Evolutionary conservation across 1,284 basidiomycete species (phyloP).

Genomic region (Amylostereum areolatum): DNA sequence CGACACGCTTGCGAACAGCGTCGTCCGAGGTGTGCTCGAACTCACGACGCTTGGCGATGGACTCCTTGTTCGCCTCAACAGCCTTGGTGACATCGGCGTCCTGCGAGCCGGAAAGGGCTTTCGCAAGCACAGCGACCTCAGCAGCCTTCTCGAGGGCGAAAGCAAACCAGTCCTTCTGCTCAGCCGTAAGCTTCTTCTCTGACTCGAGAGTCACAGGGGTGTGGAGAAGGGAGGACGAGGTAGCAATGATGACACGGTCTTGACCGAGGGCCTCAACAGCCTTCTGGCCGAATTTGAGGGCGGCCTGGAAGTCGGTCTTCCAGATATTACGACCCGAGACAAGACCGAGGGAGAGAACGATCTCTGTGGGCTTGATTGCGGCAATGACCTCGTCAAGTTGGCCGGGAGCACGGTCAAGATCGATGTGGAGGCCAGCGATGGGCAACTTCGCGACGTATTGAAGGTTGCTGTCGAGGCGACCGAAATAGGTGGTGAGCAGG

Average conservation of each 20-base stretch:
- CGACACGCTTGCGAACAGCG: slow-evolving; percentile 92
- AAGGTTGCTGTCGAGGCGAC: slow-evolving; percentile 92
- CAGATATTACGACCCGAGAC: slow-evolving; percentile 99
- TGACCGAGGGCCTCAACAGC: slow-evolving; percentile 78
- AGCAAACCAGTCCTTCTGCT: slow-evolving; percentile 98
- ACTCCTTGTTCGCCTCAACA: slow-evolving; percentile 84
- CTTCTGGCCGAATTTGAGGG: slow-evolving; percentile 82
- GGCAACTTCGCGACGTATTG: slow-evolving; percentile 91
- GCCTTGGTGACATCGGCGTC: slow-evolving; percentile 63
- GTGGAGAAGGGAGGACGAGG: slow-evolving; percentile 97
- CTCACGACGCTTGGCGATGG: slow-evolving; percentile 92
- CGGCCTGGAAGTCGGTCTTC: slow-evolving; percentile 93
- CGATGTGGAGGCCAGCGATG: slow-evolving; percentile 92
- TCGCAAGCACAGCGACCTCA: slow-evolving; percentile 88
- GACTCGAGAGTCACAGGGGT: slow-evolving; percentile 93
- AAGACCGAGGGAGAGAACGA: slow-evolving; percentile 89
- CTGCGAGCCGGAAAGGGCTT: slow-evolving; percentile 78
- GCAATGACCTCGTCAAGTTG: slow-evolving; percentile 85
- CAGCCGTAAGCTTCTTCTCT: slow-evolving; percentile 86
- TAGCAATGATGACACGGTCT: slow-evolving; percentile 90
- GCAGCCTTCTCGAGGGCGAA: slow-evolving; percentile 96
- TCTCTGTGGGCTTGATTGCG: slow-evolving; percentile 79
- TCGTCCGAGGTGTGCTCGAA: slow-evolving; percentile 97
- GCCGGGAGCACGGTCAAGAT: slow-evolving; percentile 88
- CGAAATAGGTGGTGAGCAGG: slow-evolving; percentile 93